Conservation (phyloP, 2,329 filamentous ascomycete species). For the Neopestalotiopsis rosae region DNA sequence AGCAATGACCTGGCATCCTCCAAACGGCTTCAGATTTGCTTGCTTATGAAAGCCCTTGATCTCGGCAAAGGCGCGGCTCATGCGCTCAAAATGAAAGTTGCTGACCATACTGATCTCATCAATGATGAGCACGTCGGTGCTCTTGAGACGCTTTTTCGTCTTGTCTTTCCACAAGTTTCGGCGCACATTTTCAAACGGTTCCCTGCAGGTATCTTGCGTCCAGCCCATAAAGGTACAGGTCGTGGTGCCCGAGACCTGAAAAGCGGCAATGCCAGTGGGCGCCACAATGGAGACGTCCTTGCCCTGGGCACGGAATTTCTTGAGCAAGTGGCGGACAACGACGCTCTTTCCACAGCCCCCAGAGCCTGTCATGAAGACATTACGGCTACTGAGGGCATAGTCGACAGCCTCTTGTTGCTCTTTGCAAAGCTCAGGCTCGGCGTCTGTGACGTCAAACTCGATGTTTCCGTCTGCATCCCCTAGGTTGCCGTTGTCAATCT, state of each 20-base stretch:
- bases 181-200: constrained; percentile 41
- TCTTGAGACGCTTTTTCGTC: constrained; percentile 41
- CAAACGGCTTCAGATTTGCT: constrained; percentile 34
- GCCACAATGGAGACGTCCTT: constrained; percentile 58
- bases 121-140: constrained; percentile 62
- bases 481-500: background rate
- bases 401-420: constrained; percentile 56
- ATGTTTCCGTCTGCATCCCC: background rate
- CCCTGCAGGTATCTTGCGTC: constrained; percentile 51
- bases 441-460: constrained; percentile 4
- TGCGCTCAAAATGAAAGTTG: constrained; percentile 55
- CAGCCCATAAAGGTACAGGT: constrained; percentile 64
- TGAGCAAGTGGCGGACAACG: constrained; percentile 54
- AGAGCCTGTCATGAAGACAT: constrained; percentile 69
- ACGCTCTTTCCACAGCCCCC: constrained; percentile 66
- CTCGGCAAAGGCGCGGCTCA: constrained; percentile 52
- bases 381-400: constrained; percentile 53
- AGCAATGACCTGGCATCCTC: constrained; percentile 59
- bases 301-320: constrained; percentile 38
- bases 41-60: constrained; percentile 25
- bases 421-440: constrained; percentile 42
- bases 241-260: constrained; percentile 61
- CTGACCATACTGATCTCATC: constrained; percentile 73
- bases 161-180: constrained; percentile 33
- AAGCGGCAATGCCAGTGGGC: constrained; percentile 63